Evolutionary conservation across 495 filamentous ascomycete genomes (phyloP), one percentile per base, ranked within the genome.

Genomic region (Hapsidospora chrysogenum): DNA sequence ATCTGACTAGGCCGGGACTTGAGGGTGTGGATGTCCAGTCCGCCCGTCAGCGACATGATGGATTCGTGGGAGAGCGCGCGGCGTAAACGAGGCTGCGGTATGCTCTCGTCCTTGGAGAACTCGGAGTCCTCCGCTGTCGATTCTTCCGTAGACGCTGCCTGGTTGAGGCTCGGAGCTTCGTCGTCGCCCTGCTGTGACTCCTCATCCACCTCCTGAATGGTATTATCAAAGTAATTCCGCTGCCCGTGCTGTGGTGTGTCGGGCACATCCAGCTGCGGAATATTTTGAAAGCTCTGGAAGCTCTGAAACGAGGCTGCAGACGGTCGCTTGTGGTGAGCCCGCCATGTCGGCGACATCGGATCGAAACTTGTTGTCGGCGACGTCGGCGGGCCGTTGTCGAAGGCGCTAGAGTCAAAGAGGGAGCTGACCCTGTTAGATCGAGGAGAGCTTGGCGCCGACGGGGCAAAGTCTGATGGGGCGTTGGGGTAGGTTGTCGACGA

Each of bases 361-460:
- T 72, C 68, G 2, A 70, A 56, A 41, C 64, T 70, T 29, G 78
- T 75, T 0, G 78, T 79, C 0, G 85, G 84, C 17, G 81, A 92
- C 0, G 72, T 79, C 1, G 85, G 78, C 67, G 69, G 13, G 69
- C 85, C 43, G 61, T 67, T 37, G 21, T 67, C 57, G 32, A 58
- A 58, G 37, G 74, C 65, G 15, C 61, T 51, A 5, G 72, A 63
- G 45, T 95, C 86, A 45, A 92, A 94, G 29, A 94, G 58, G 0
- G 82, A 79, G 15, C 73, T 73, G 10, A 76, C 69, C 47, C 74
- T 76, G 11, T 65, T 73, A 2, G 84, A 87, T 17, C 66, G 67
- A 3, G 87, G 86, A 2, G 86, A 93, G 47, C 73, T 85, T 3
- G 85, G 74, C n/a, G 75, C 57, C 0, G 86, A 87, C 8, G 82